Evolutionary conservation across 2,329 filamentous ascomycete genomes (phyloP).

Genomic region (Exophiala sp.): DNA sequence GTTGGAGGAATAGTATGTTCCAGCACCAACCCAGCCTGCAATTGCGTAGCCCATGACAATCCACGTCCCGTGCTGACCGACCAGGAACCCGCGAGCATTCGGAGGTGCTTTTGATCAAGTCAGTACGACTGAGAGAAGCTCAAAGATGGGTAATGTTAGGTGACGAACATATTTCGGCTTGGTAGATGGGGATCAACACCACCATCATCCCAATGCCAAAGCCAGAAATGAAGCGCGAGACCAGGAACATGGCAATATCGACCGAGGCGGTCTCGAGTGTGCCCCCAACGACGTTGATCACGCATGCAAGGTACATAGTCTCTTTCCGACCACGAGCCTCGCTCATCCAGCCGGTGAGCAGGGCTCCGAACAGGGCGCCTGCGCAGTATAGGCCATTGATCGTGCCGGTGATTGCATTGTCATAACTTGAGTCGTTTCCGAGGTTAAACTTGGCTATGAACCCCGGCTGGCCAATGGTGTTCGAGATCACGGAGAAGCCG

Average conservation of each 20-base stretch:
- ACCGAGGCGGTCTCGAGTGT: conserved; percentile 19
- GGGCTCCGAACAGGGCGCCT: conserved; percentile 18
- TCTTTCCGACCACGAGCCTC: conserved; percentile 20
- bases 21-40: conserved; percentile 44
- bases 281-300: conserved; percentile 19
- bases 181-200: conserved; percentile 18
- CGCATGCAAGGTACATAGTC: conserved; percentile 19
- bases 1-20: conserved; percentile 43
- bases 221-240: conserved; percentile 20
- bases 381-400: conserved; percentile 24
- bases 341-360: conserved; percentile 19
- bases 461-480: conserved; percentile 52
- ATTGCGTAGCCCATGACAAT: conserved; percentile 49
- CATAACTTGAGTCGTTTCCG: conserved; percentile 25
- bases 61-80: conserved; percentile 47
- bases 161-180: conserved; percentile 32
- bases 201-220: conserved; percentile 24
- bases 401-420: conserved; percentile 39
- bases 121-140: neutral
- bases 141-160: too few relatives aligned
- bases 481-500: conserved; percentile 49
- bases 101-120: conserved; percentile 10
- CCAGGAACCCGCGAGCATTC: conserved; percentile 41
- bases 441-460: conserved; percentile 52
- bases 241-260: conserved; percentile 23